Evolutionary conservation across 371 early-diverging fungal genomes (phyloP).

Genomic region (Rhizopus arrhizus): DNA sequence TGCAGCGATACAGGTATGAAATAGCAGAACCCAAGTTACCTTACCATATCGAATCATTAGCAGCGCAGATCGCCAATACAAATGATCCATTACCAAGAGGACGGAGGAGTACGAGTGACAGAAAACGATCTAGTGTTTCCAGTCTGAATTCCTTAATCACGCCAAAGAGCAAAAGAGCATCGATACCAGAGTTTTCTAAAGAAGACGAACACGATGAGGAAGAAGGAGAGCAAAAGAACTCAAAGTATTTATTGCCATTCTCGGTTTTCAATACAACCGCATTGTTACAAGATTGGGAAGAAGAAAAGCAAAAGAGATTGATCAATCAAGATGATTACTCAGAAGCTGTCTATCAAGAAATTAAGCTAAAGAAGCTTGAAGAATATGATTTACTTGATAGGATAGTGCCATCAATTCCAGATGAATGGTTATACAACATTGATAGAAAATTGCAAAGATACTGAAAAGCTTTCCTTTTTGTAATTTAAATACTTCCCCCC

Average conservation of each 20-base stretch:
- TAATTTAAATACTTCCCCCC: no score
- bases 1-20: conserved; percentile 85
- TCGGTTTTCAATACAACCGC: conserved; percentile 18
- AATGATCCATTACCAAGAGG: conserved; percentile 7
- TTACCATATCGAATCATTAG: conserved; percentile 65
- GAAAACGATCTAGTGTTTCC: conserved; percentile 22
- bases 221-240: conserved; percentile 20
- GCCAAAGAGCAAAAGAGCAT: conserved; percentile 10
- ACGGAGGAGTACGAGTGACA: neutral
- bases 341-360: conserved; percentile 25
- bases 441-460: conserved; percentile 12
- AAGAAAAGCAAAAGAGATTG: conserved; percentile 6
- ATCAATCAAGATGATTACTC: conserved; percentile 10
- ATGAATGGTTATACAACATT: conserved; percentile 29
- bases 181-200: conserved; percentile 2
- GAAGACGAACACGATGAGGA: conserved; percentile 5
- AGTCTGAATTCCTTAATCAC: conserved; percentile 21
- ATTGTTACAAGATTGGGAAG: conserved; percentile 22
- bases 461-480: no score
- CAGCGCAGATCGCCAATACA: conserved; percentile 52
- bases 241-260: conserved; percentile 27
- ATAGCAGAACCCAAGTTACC: conserved; percentile 71
- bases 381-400: conserved; percentile 20
- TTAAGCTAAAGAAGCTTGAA: conserved; percentile 28
- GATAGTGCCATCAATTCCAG: conserved; percentile 22